A percentile compares a stretch with the other conserved stretches of the same genome.
phyloP scores from a whole-genome alignment of 768 basidiomycete species.

The Hygrocybe coccinea region DNA sequence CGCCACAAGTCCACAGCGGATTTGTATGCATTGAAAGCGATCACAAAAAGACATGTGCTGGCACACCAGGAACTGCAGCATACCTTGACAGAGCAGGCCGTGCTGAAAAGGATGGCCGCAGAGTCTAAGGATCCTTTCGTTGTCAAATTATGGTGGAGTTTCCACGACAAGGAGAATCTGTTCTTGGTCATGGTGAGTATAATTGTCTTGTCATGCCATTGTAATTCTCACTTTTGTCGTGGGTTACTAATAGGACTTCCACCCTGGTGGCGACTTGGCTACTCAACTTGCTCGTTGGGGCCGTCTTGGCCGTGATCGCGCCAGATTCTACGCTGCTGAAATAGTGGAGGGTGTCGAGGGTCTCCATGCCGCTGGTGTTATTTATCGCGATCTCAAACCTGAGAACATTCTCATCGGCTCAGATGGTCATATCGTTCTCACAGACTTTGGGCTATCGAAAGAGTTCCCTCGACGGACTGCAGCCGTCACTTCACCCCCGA shows the following conservation, averaged over 20 bases:
- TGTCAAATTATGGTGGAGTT: constrained; percentile 94
- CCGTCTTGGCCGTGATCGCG: constrained; percentile 85
- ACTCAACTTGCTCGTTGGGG: constrained; percentile 98
- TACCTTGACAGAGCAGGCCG: constrained; percentile 93
- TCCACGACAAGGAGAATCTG: constrained; percentile 95
- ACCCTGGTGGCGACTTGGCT: constrained; percentile 93
- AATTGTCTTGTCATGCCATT: constrained; percentile 17
- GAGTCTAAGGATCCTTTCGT: constrained; percentile 89
- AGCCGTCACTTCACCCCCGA: constrained; percentile 49
- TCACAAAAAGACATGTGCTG: constrained; percentile 94
- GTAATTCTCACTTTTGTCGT: constrained; percentile 11
- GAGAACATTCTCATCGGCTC: constrained; percentile 94
- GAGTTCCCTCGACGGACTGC: constrained; percentile 66
- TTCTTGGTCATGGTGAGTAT: constrained; percentile 86
- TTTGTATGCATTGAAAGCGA: constrained; percentile 92
- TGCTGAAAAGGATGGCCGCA: constrained; percentile 90
- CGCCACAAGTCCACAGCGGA: constrained; percentile 66
- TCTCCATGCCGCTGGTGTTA: constrained; percentile 88
- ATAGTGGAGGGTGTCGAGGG: constrained; percentile 96
- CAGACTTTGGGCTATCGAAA: constrained; percentile 94
- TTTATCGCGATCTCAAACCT: constrained; percentile 96
- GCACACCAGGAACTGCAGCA: constrained; percentile 96
- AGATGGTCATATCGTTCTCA: constrained; percentile 94
- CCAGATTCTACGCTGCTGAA: constrained; percentile 95
- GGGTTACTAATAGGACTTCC: constrained; percentile 63